phyloP scores from a whole-genome alignment of 1,139 yeast genomes.

The Yamadazyma jaroonii region DNA sequence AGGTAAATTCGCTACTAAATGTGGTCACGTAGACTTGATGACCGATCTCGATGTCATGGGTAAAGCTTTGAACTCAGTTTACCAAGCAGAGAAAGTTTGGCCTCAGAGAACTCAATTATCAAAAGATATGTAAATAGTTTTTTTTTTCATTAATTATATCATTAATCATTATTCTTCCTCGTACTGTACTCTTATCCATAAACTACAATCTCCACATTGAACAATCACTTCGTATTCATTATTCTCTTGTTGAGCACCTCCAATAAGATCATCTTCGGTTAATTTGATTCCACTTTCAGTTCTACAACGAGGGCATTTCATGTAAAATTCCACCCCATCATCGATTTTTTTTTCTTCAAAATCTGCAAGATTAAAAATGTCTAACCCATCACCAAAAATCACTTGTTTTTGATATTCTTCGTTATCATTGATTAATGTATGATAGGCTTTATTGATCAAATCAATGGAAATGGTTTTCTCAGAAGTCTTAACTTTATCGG shows the following conservation, averaged over 20 bases:
- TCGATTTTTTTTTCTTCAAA: slow-evolving; percentile 28
- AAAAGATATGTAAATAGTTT: not conserved
- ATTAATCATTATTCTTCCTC: slow-evolving; percentile 18
- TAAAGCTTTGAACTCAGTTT: slow-evolving; percentile 60
- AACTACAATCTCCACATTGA: slow-evolving; percentile 78
- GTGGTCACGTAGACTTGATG: slow-evolving; percentile 80
- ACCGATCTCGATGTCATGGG: slow-evolving; percentile 74
- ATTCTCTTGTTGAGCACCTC: slow-evolving; percentile 47
- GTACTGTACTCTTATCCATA: slow-evolving; percentile 77
- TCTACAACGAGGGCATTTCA: slow-evolving; percentile 75
- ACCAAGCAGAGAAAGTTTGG: slow-evolving; percentile 51
- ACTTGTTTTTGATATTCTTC: not conserved
- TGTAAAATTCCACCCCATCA: slow-evolving; percentile 36
- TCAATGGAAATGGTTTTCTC: slow-evolving; percentile 21
- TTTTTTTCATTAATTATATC: not conserved
- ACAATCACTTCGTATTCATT: slow-evolving; percentile 68
- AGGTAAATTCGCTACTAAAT: slow-evolving; percentile 60
- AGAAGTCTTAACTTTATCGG: slow-evolving; percentile 53
- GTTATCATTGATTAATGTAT: slow-evolving; percentile 27
- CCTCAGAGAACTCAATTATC: not conserved
- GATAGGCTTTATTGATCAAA: slow-evolving; percentile 59
- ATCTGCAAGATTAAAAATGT: slow-evolving; percentile 61
- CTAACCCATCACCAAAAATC: slow-evolving; percentile 60
- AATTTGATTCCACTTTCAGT: slow-evolving; percentile 52
- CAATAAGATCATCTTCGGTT: slow-evolving; percentile 57